phyloP scores from a whole-genome alignment of 768 basidiomycete genomes.

The Suillus spraguei region DNA sequence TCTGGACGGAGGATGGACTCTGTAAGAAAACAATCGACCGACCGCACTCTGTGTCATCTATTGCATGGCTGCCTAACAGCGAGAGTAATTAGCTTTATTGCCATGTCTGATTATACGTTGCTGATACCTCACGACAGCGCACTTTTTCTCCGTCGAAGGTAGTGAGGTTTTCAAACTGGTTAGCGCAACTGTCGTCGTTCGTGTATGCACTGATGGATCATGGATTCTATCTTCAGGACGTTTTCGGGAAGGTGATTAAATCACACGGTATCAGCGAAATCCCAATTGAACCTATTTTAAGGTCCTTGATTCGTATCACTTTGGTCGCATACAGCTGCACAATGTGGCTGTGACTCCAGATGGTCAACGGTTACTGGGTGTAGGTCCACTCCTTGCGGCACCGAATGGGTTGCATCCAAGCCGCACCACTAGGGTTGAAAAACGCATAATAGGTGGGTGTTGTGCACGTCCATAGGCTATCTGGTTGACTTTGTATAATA shows the following conservation, averaged over 20 bases:
- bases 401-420: constrained; percentile 47
- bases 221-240: constrained; percentile 38
- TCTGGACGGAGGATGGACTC: constrained; percentile 60
- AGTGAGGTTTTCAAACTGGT: constrained; percentile 50
- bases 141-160: constrained; percentile 56
- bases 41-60: constrained; percentile 46
- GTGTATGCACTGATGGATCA: constrained; percentile 14
- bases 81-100: constrained; percentile 37
- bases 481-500: constrained; percentile 10
- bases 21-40: constrained; percentile 54
- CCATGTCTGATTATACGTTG: constrained; percentile 15
- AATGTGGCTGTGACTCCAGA: constrained; percentile 55
- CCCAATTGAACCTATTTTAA: constrained; percentile 12
- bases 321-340: constrained; percentile 48
- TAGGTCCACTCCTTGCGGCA: constrained; percentile 49
- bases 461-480: neutral
- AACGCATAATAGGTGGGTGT: constrained; percentile 52
- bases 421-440: constrained; percentile 50
- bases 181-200: constrained; percentile 16
- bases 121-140: constrained; percentile 28
- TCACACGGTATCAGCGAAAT: neutral
- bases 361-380: constrained; percentile 47
- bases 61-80: constrained; percentile 53
- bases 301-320: constrained; percentile 43
- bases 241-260: constrained; percentile 40